Evolutionary conservation across 768 basidiomycete genomes (phyloP).

Genomic region (Rhizopogon rudus): DNA sequence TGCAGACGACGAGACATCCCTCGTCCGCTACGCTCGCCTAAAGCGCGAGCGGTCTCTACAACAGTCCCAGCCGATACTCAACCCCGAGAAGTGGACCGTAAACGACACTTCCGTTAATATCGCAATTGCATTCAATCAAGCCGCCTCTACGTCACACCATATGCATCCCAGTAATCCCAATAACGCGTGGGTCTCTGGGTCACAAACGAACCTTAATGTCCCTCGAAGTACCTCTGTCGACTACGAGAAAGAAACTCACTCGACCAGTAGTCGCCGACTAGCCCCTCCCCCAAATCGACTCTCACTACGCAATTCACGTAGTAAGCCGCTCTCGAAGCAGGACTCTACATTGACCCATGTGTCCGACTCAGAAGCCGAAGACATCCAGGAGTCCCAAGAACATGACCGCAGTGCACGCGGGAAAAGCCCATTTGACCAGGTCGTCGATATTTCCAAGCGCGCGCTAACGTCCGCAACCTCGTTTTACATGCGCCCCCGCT

Average conservation of each 20-base stretch:
- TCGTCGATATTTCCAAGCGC: conserved; percentile 51
- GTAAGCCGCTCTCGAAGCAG: conserved; percentile 53
- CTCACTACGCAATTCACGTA: conserved; percentile 23
- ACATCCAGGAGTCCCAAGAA: conserved; percentile 21
- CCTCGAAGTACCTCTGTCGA: conserved; percentile 78
- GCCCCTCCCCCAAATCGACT: conserved; percentile 53
- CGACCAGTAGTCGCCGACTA: conserved; percentile 51
- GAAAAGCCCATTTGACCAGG: conserved; percentile 65
- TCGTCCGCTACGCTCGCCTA: conserved; percentile 42
- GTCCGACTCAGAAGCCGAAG: conserved; percentile 70
- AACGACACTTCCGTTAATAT: conserved; percentile 87
- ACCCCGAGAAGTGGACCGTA: conserved; percentile 67
- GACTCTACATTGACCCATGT: conserved; percentile 45
- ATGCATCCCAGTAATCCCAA: conserved; percentile 51
- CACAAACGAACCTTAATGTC: conserved; percentile 40
- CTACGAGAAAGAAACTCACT: conserved; percentile 64
- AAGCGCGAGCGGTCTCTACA: conserved; percentile 37
- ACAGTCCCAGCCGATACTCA: conserved; percentile 19
- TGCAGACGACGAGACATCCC: conserved; percentile 40
- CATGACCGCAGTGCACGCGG: conserved; percentile 40
- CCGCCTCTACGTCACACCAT: conserved; percentile 41
- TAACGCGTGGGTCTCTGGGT: conserved; percentile 61
- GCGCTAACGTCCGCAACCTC: conserved; percentile 48
- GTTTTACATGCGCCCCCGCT: conserved; percentile 62
- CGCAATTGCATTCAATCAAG: conserved; percentile 75